Percentiles rank a stretch among this genome's conserved stretches.
phyloP scores from a whole-genome alignment of 2,329 filamentous ascomycete species.

The Aspergillus vadensis region DNA sequence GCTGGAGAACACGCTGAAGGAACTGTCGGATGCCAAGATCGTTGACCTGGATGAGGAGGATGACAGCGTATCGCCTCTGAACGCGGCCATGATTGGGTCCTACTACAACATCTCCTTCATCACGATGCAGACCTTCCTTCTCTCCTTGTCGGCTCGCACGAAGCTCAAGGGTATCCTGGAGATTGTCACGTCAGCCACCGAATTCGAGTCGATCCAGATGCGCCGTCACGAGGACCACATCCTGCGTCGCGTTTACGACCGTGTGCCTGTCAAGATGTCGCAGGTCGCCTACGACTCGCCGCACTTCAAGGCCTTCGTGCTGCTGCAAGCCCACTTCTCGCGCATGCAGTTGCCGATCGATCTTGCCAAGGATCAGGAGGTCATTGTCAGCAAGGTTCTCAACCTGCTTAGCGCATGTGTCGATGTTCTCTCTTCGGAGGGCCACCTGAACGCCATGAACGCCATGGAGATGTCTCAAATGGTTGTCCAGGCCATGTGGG shows the following conservation, averaged over 20 bases:
- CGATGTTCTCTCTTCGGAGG: conserved; percentile 92
- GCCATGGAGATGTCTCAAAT: conserved; percentile 99
- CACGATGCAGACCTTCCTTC: conserved; percentile 97
- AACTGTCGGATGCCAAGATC: conserved; percentile 89
- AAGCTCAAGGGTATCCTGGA: conserved; percentile 97
- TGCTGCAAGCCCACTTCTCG: conserved; percentile 95
- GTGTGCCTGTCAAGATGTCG: conserved; percentile 92
- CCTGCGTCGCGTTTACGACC: conserved; percentile 88
- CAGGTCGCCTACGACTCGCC: conserved; percentile 86
- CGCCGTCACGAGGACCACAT: conserved; percentile 87
- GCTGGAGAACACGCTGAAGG: conserved; percentile 88
- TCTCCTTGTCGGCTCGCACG: conserved; percentile 83
- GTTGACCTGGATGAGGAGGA: conserved; percentile 95
- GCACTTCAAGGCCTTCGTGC: conserved; percentile 97
- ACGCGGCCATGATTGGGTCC: conserved; percentile 95
- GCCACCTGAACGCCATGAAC: conserved; percentile 93
- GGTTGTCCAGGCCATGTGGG: conserved; percentile 99
- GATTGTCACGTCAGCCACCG: conserved; percentile 93
- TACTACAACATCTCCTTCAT: conserved; percentile 99
- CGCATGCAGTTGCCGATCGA: conserved; percentile 96
- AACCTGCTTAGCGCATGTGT: conserved; percentile 89
- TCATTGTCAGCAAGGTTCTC: conserved; percentile 80
- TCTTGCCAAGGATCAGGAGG: conserved; percentile 91
- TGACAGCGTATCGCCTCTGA: conserved; percentile 83
- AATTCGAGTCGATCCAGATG: conserved; percentile 94